phyloP scores from a whole-genome alignment of 192 early-diverging fungal species.

The Thoreauomyces humboldtii region DNA sequence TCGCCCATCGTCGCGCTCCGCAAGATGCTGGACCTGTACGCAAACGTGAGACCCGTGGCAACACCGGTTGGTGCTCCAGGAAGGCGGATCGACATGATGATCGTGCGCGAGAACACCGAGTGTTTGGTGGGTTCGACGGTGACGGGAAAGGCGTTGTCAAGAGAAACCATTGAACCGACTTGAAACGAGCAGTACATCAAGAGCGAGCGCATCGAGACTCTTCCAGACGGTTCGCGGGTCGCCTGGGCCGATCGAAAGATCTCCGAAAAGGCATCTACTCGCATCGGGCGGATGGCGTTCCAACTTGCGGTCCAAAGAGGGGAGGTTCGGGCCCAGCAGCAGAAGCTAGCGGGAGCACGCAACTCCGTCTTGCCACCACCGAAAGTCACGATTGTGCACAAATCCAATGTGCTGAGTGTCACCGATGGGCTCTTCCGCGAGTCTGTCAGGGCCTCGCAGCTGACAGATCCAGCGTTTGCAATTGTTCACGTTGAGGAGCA shows the following conservation, averaged over 20 bases:
- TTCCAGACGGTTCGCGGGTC: conserved; percentile 60
- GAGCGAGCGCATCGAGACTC: conserved; percentile 65
- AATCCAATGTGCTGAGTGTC: conserved; percentile 92
- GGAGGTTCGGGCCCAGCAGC: too few relatives aligned
- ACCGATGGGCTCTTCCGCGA: conserved; percentile 98
- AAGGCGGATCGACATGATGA: conserved; percentile 89
- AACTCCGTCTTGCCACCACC: conserved; percentile 34
- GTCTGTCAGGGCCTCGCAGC: conserved; percentile 64
- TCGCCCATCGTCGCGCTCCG: conserved; percentile 96
- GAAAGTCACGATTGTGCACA: conserved; percentile 92
- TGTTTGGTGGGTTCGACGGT: conserved; percentile 72
- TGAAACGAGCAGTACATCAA: conserved; percentile 93
- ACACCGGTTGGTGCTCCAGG: conserved; percentile 61
- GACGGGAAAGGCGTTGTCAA: neutral
- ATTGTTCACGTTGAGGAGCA: conserved; percentile 88
- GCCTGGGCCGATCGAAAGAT: conserved; percentile 90
- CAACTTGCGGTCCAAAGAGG: conserved; percentile 84
- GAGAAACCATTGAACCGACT: neutral
- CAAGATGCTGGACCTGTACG: conserved; percentile 94
- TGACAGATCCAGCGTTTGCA: conserved; percentile 57
- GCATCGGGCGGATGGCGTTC: conserved; percentile 89
- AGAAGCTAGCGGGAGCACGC: too few relatives aligned
- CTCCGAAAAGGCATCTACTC: conserved; percentile 80
- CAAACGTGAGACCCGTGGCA: conserved; percentile 92
- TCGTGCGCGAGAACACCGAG: conserved; percentile 98